These are phyloP conservation scores for Russula virescens DNA, from an alignment of 768 basidiomycete species.

Conservation along the genomic window DNA sequence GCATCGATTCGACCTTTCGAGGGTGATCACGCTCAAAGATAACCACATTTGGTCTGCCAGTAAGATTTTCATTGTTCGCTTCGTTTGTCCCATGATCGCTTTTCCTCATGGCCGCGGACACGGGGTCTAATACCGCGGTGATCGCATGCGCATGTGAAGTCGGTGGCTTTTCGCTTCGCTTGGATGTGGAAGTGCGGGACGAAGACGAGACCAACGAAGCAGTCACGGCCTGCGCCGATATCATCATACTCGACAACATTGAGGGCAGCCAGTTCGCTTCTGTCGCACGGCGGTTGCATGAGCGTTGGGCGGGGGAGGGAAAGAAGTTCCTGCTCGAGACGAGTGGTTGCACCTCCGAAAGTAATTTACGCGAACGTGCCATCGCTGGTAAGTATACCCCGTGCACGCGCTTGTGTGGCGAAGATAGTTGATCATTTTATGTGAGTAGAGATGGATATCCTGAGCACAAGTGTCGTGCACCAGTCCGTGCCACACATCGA, in stretches of 20 bases:
- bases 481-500: too few species aligned
- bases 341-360: slow-evolving; percentile 93
- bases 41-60: slow-evolving; percentile 99
- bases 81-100: too few species aligned
- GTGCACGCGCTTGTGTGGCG: background rate
- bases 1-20: slow-evolving; percentile 95
- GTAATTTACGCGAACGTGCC: slow-evolving; percentile 71
- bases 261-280: slow-evolving; percentile 64
- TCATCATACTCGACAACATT: slow-evolving; percentile 95
- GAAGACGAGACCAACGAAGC: slow-evolving; percentile 93
- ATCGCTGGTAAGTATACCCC: slow-evolving; percentile 61
- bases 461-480: slow-evolving; percentile 29
- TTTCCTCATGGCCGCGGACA: background rate
- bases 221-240: slow-evolving; percentile 88
- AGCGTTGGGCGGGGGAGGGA: slow-evolving; percentile 73
- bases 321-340: slow-evolving; percentile 82
- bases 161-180: slow-evolving; percentile 85
- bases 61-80: slow-evolving; percentile 28
- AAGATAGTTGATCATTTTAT: background rate
- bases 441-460: slow-evolving; percentile 79
- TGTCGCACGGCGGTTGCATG: slow-evolving; percentile 65
- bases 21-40: slow-evolving; percentile 99
- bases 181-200: slow-evolving; percentile 90
- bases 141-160: slow-evolving; percentile 78
- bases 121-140: slow-evolving; percentile 87